Conservation (phyloP, 1,139 yeast genomes). For the Geotrichum carabidarum region DNA sequence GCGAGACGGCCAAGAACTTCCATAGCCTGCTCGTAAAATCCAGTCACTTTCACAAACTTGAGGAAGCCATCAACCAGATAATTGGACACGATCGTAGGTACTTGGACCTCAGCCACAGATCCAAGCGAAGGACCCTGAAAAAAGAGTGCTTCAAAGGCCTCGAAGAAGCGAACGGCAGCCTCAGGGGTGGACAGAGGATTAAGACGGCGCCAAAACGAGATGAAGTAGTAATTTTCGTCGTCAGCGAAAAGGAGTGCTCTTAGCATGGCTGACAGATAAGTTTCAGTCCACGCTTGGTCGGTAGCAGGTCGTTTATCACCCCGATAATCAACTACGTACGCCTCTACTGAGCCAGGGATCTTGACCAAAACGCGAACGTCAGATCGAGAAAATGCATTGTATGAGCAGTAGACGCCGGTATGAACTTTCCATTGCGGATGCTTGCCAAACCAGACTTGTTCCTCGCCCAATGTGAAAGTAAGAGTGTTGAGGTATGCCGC, state of each 20-base stretch:
- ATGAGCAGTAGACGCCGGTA: slow-evolving; percentile 62
- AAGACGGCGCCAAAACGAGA: slow-evolving; percentile 58
- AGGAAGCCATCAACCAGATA: slow-evolving; percentile 72
- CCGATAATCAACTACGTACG: slow-evolving; percentile 54
- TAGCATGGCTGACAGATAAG: slow-evolving; percentile 69
- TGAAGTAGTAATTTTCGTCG: slow-evolving; percentile 58
- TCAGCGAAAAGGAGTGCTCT: slow-evolving; percentile 68
- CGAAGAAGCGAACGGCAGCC: slow-evolving; percentile 52
- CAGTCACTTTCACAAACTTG: slow-evolving; percentile 60
- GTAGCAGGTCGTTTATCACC: slow-evolving; percentile 44
- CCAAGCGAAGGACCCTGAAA: slow-evolving; percentile 61
- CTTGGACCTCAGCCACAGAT: slow-evolving; percentile 59
- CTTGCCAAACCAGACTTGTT: slow-evolving; percentile 70
- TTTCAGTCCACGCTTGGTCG: slow-evolving; percentile 64
- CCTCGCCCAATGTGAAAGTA: slow-evolving; percentile 53
- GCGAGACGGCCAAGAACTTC: slow-evolving; percentile 47
- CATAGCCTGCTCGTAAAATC: slow-evolving; percentile 55
- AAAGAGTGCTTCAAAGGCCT: slow-evolving; percentile 57
- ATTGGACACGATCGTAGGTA: slow-evolving; percentile 65
- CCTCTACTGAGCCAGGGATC: slow-evolving; percentile 75
- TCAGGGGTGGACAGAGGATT: slow-evolving; percentile 51
- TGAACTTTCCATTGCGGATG: slow-evolving; percentile 71
- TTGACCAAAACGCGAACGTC: slow-evolving; percentile 69
- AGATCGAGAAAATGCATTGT: slow-evolving; percentile 60
- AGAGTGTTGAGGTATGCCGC: slow-evolving; percentile 74